Evolutionary conservation across 2,329 filamentous ascomycete species (phyloP).

Genomic region (Clonostachys rosea): DNA sequence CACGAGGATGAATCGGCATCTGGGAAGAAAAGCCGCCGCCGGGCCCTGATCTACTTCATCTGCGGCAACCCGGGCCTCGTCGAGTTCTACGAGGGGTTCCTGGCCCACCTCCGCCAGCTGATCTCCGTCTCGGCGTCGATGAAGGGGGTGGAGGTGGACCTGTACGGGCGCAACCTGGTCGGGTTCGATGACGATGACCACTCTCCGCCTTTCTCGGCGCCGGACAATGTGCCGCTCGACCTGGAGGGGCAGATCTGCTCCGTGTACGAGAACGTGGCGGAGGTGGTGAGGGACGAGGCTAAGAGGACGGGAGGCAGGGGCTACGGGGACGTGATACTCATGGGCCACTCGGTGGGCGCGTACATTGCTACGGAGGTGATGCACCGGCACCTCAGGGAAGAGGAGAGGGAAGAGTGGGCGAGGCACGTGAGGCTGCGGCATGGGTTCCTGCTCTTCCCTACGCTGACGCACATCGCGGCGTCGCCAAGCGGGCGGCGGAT

Average conservation of each 20-base stretch:
- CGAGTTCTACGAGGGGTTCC: constrained; percentile 67
- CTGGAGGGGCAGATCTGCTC: constrained; percentile 49
- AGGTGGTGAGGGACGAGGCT: constrained; percentile 28
- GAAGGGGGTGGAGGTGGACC: constrained; percentile 41
- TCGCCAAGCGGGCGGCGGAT: constrained; percentile 49
- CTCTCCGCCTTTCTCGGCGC: constrained; percentile 18
- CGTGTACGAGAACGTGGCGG: constrained; percentile 29
- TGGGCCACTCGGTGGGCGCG: constrained; percentile 71
- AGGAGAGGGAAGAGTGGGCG: constrained; percentile 20
- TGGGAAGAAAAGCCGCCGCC: constrained; percentile 2
- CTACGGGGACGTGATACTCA: constrained; percentile 58
- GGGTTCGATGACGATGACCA: constrained; percentile 54
- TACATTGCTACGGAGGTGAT: constrained; percentile 70
- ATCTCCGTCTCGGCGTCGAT: constrained; percentile 32
- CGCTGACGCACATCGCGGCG: constrained; percentile 64
- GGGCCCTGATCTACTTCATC: constrained; percentile 64
- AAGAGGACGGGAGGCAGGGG: constrained; percentile 16
- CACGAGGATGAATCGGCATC: too few relatives aligned
- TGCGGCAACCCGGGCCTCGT: constrained; percentile 75
- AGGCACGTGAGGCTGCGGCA: constrained; percentile 36
- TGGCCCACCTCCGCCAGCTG: constrained; percentile 46
- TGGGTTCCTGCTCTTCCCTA: constrained; percentile 68
- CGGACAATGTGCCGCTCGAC: constrained; percentile 36
- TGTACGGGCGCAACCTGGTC: constrained; percentile 53
- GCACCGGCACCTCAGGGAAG: constrained; percentile 39